Percentiles rank a stretch among this genome's conserved stretches.
phyloP scores from a whole-genome alignment of 2,329 filamentous ascomycete species.

The Ophiobolus disseminans region DNA sequence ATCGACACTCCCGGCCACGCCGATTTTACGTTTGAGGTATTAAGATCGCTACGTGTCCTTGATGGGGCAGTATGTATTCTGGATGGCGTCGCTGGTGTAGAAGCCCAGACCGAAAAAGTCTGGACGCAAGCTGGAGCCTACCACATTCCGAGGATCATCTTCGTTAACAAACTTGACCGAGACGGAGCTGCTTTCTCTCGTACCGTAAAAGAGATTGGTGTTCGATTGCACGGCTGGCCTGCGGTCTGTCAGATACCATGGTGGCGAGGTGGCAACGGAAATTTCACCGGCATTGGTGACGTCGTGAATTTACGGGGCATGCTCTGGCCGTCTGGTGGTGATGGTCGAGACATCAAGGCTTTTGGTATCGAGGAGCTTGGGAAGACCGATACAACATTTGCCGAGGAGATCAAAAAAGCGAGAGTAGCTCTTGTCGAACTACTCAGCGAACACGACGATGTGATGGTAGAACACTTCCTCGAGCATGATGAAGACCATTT shows the following conservation, averaged over 20 bases:
- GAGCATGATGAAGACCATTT: constrained; percentile 76
- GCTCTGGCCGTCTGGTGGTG: constrained; percentile 71
- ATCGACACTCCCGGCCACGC: constrained; percentile 98
- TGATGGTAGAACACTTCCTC: constrained; percentile 83
- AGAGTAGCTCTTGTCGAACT: constrained; percentile 80
- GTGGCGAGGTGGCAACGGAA: constrained; percentile 78
- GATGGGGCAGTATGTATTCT: constrained; percentile 93
- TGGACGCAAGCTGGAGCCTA: constrained; percentile 91
- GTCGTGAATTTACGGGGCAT: constrained; percentile 77
- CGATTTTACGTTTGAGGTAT: constrained; percentile 96
- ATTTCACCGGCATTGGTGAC: constrained; percentile 85
- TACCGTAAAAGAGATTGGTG: constrained; percentile 84
- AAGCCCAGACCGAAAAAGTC: constrained; percentile 96
- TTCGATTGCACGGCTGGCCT: constrained; percentile 81
- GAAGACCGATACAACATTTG: constrained; percentile 58
- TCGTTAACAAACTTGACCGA: constrained; percentile 85
- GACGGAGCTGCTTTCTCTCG: constrained; percentile 82
- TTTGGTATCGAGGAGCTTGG: constrained; percentile 63
- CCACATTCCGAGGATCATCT: constrained; percentile 80
- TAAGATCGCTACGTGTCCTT: constrained; percentile 85
- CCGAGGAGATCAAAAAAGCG: constrained; percentile 75
- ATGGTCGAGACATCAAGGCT: constrained; percentile 68
- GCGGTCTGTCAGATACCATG: constrained; percentile 94
- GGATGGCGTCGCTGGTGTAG: constrained; percentile 90
- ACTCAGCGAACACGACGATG: constrained; percentile 87